Percentiles rank a stretch among this genome's conserved stretches.
phyloP scores from a whole-genome alignment of 768 basidiomycete species.

The Kwoniella newhampshirensis region DNA sequence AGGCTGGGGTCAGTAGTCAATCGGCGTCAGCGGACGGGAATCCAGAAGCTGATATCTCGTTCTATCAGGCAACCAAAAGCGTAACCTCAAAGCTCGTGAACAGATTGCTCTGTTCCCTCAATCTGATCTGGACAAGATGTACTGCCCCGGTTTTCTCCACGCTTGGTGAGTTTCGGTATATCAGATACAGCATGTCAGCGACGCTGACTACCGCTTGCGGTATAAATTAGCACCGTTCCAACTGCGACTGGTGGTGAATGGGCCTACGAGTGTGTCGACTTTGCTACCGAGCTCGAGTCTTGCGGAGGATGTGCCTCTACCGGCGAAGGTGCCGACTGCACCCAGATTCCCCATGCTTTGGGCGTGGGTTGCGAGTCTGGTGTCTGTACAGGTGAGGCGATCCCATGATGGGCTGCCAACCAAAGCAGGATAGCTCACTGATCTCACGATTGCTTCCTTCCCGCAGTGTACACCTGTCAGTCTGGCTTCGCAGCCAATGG shows the following conservation, averaged over 20 bases:
- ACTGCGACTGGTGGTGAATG: constrained; percentile 37
- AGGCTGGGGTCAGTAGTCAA: no score
- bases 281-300: constrained; percentile 44
- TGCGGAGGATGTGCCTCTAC: constrained; percentile 48
- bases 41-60: neutral
- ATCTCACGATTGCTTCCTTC: constrained; percentile 7
- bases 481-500: constrained; percentile 37
- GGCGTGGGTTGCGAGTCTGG: constrained; percentile 44
- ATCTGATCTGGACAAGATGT: constrained; percentile 43
- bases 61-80: constrained; percentile 12
- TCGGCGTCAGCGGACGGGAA: no score
- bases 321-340: constrained; percentile 48
- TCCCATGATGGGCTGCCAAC: no score
- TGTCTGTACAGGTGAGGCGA: constrained; percentile 34
- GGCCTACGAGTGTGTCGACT: constrained; percentile 52
- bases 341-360: constrained; percentile 35
- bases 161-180: constrained; percentile 51
- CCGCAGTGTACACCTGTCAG: constrained; percentile 41
- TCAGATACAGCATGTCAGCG: no score
- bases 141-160: constrained; percentile 47
- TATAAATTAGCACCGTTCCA: constrained; percentile 21
- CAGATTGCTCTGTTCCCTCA: constrained; percentile 25
- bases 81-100: constrained; percentile 20
- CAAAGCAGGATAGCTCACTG: neutral
- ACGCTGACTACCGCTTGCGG: no score